These are phyloP conservation scores for Stagonosporopsis cucurbitacearum DNA, from an alignment of 2,329 filamentous ascomycete genomes.

Conservation along the genomic window DNA sequence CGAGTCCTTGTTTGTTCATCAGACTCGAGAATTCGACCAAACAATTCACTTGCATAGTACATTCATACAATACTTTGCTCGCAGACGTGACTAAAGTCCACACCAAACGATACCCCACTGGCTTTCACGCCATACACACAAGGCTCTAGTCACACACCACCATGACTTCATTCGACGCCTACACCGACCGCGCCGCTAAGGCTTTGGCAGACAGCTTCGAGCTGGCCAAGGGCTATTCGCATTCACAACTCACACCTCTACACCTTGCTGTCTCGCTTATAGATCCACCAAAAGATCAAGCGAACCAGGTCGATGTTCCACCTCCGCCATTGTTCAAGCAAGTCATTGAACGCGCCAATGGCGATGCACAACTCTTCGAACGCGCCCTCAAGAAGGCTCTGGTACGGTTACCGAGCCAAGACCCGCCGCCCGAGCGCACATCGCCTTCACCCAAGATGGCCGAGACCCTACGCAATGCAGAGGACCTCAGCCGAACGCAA, in stretches of 20 bases:
- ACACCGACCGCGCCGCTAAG: constrained; percentile 91
- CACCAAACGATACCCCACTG: constrained; percentile 15
- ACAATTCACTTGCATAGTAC: constrained; percentile 13
- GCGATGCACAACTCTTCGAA: constrained; percentile 88
- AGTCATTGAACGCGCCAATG: constrained; percentile 90
- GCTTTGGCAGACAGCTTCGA: constrained; percentile 87
- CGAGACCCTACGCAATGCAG: constrained; percentile 80
- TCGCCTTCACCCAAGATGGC: constrained; percentile 82
- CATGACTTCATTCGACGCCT: constrained; percentile 83
- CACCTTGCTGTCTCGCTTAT: constrained; percentile 86
- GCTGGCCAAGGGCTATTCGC: constrained; percentile 86
- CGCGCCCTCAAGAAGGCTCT: constrained; percentile 89
- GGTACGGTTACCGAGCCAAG: constrained; percentile 90
- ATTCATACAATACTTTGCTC: constrained; percentile 8
- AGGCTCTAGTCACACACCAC: constrained; percentile 41
- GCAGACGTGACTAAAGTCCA: constrained; percentile 19
- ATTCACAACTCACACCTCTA: constrained; percentile 87
- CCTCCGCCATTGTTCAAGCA: constrained; percentile 86
- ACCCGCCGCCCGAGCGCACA: constrained; percentile 89
- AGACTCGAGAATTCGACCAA: constrained; percentile 21
- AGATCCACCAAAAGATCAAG: constrained; percentile 76
- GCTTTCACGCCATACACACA: constrained; percentile 28
- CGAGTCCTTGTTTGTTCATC: constrained; percentile 5
- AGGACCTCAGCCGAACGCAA: constrained; percentile 94
- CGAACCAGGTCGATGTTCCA: constrained; percentile 67